Percentiles rank a stretch among this genome's conserved stretches.
Evolutionary conservation across 2,329 filamentous ascomycete genomes (phyloP).

Genomic region (Trichoderma citrinoviride): DNA sequence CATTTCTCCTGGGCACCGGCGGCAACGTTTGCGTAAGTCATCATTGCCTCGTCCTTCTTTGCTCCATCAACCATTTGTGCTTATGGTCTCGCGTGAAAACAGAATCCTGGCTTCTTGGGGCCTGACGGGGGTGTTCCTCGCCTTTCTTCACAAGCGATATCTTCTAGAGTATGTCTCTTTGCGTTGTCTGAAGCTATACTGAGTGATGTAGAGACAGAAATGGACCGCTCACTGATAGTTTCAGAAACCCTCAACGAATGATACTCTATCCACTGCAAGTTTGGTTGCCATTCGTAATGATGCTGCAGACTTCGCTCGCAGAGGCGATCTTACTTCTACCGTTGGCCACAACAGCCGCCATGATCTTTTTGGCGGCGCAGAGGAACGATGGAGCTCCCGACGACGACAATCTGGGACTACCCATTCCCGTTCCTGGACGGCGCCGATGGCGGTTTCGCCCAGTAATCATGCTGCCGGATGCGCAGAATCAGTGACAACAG

Average conservation of each 20-base stretch:
- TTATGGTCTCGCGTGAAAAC: not conserved
- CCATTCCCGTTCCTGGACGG: slow-evolving; percentile 13
- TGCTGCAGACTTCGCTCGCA: not conserved
- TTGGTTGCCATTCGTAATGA: slow-evolving; percentile 8
- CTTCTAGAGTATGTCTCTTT: slow-evolving; percentile 3
- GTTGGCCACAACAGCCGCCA: slow-evolving; percentile 7
- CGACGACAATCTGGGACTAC: not conserved
- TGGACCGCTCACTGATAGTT: not conserved
- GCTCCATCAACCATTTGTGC: not conserved
- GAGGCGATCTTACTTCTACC: slow-evolving; percentile 17
- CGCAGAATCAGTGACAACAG: not conserved
- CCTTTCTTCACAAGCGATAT: slow-evolving; percentile 4
- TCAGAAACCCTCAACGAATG: slow-evolving; percentile 6
- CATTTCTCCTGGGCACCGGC: slow-evolving; percentile 8
- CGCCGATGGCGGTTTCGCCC: not conserved
- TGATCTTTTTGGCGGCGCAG: slow-evolving; percentile 11
- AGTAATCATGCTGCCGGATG: not conserved
- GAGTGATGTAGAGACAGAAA: not conserved
- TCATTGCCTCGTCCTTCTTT: not conserved
- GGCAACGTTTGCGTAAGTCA: slow-evolving; percentile 19
- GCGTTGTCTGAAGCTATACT: not conserved
- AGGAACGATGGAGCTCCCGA: not conserved
- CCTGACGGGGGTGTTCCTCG: not conserved
- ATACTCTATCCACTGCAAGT: slow-evolving; percentile 11
- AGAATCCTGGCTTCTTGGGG: slow-evolving; percentile 7